Evolutionary conservation across 176 grass and related monocot genomes (phyloP).

Genomic region (Oryza brachyantha): DNA sequence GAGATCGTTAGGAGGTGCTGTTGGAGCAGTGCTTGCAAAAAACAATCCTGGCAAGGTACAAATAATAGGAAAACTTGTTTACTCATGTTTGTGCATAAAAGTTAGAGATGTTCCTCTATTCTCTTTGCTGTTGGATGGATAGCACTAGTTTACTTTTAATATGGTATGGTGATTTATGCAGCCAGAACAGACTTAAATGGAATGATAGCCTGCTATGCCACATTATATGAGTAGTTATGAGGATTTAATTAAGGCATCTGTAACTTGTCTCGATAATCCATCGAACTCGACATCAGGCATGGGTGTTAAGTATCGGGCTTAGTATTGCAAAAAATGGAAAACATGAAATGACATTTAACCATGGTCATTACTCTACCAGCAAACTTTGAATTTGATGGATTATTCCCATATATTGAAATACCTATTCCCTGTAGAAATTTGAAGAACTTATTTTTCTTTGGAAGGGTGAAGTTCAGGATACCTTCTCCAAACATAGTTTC

Average conservation of each 20-base stretch:
- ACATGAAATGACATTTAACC: neutral
- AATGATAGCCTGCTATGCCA: neutral
- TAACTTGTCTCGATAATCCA: neutral
- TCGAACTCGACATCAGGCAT: neutral
- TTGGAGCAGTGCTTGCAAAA: slow-evolving; percentile 86
- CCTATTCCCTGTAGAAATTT: neutral
- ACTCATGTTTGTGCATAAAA: slow-evolving; percentile 17
- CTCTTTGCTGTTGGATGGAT: slow-evolving; percentile 2
- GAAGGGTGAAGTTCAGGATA: neutral
- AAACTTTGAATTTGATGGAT: neutral
- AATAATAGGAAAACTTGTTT: neutral
- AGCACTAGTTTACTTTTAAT: neutral
- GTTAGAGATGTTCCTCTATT: slow-evolving; percentile 14
- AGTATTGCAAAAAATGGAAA: neutral
- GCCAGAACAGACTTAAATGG: neutral
- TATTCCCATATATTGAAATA: slow-evolving; percentile 13
- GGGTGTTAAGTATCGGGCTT: neutral
- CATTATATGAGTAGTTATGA: neutral
- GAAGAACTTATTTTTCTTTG: neutral
- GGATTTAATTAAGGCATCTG: neutral
- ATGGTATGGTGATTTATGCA: neutral
- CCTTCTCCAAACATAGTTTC: neutral
- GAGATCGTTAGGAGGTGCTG: slow-evolving; percentile 98
- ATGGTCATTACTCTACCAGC: neutral
- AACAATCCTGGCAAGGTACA: slow-evolving; percentile 96